These are phyloP conservation scores for Cercophora newfieldiana DNA, from an alignment of 495 filamentous ascomycete genomes.

Conservation along the genomic window DNA sequence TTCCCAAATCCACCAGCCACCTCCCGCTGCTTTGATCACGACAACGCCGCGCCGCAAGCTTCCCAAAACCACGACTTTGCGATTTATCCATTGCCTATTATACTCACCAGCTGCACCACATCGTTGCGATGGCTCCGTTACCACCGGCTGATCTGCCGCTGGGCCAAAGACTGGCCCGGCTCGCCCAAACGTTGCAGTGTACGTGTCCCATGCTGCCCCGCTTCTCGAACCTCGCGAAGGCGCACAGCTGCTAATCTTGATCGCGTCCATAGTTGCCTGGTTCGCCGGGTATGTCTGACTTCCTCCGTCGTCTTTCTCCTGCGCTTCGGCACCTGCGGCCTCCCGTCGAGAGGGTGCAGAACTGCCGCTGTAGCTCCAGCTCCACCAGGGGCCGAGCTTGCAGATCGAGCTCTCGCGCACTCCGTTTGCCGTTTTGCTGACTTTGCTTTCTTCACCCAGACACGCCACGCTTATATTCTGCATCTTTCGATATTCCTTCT, in stretches of 20 bases:
- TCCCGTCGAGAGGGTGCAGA: slow-evolving; percentile 1
- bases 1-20: slow-evolving; percentile 30
- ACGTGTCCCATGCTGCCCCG: slow-evolving; percentile 41
- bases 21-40: slow-evolving; percentile 9
- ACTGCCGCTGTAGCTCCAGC: not conserved
- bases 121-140: slow-evolving; percentile 70
- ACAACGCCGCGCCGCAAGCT: slow-evolving; percentile 6
- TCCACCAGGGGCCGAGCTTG: not conserved
- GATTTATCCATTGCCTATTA: not conserved
- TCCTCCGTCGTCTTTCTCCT: not conserved
- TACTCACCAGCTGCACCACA: not conserved
- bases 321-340: not conserved
- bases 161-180: slow-evolving; percentile 66
- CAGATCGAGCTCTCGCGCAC: not conserved
- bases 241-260: slow-evolving; percentile 29
- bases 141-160: slow-evolving; percentile 70
- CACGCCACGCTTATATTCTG: slow-evolving; percentile 83
- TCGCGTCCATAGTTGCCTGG: slow-evolving; percentile 59
- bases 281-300: slow-evolving; percentile 76
- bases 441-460: slow-evolving; percentile 39
- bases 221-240: slow-evolving; percentile 11
- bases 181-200: slow-evolving; percentile 89
- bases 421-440: slow-evolving; percentile 8
- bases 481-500: slow-evolving; percentile 76
- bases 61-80: not conserved